Percentiles rank a stretch among this genome's conserved stretches.
These are phyloP conservation scores for Colletotrichum zoysiae DNA, from an alignment of 2,329 filamentous ascomycete species.

Conservation along the genomic window DNA sequence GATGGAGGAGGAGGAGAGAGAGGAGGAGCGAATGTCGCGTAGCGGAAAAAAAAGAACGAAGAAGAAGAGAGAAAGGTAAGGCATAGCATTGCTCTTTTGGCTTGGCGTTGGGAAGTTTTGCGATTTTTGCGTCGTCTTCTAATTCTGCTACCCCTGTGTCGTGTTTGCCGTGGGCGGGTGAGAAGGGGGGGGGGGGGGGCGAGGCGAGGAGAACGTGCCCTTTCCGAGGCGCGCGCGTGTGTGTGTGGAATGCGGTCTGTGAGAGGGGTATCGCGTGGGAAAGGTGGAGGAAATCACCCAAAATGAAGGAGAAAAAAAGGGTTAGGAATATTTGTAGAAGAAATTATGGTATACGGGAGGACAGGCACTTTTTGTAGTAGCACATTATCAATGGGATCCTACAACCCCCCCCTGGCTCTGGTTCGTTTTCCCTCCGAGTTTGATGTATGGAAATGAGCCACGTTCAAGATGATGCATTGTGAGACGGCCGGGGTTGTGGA, in stretches of 20 bases:
- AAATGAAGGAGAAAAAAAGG: not conserved
- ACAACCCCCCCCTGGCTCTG: not conserved
- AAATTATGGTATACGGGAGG: slow-evolving; percentile 17
- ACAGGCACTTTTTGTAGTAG: slow-evolving; percentile 18
- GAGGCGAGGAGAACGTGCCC: not conserved
- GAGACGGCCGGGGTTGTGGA: not conserved
- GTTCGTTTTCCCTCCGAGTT: not conserved
- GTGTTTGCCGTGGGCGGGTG: not conserved
- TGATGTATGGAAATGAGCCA: not conserved
- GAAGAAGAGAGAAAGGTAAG: slow-evolving; percentile 35
- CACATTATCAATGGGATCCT: not conserved
- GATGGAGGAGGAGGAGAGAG: slow-evolving; percentile 18
- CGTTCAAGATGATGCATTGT: not conserved
- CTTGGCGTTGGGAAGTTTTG: slow-evolving; percentile 25
- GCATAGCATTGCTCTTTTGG: slow-evolving; percentile 41
- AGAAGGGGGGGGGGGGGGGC: no score
- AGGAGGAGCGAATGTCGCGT: slow-evolving; percentile 15
- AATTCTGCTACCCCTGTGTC: not conserved
- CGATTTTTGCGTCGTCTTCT: not conserved
- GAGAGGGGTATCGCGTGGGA: not conserved
- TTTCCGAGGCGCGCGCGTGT: not conserved
- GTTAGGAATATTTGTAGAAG: not conserved
- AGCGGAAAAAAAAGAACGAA: slow-evolving; percentile 3
- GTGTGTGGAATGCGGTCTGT: no score
- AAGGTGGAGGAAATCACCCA: not conserved